phyloP scores from a whole-genome alignment of 1,139 yeast species.

The Wickerhamomyces sp. region DNA sequence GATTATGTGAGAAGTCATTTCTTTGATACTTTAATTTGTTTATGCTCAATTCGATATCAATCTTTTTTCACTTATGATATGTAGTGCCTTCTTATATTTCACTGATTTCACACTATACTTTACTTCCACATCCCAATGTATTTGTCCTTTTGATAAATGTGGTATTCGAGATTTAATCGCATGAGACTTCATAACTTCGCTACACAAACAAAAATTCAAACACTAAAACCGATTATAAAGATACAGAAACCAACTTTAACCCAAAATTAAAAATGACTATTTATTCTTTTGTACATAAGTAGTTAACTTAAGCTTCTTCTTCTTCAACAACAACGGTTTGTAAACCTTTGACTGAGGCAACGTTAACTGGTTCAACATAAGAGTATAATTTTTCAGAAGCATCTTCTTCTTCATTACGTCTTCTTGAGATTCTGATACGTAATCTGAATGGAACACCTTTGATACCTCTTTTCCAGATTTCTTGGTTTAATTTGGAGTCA shows the following conservation, averaged over 20 bases:
- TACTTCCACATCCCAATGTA: too few species aligned
- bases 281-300: constrained; percentile 1
- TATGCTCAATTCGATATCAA: too few species aligned
- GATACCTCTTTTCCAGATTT: constrained; percentile 99
- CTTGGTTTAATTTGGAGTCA: constrained; percentile 98
- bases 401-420: constrained; percentile 99
- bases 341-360: constrained; percentile 94
- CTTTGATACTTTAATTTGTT: too few species aligned
- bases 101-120: too few species aligned
- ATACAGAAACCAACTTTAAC: neutral
- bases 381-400: constrained; percentile 98
- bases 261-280: neutral
- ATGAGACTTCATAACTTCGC: too few species aligned
- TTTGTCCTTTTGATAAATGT: too few species aligned
- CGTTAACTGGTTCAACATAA: constrained; percentile 95
- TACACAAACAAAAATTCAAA: too few species aligned
- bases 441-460: constrained; percentile 98
- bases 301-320: constrained; percentile 37
- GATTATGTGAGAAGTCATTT: too few species aligned
- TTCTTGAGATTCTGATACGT: constrained; percentile 99
- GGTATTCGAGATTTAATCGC: too few species aligned
- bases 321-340: constrained; percentile 96
- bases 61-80: too few species aligned
- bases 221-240: too few species aligned
- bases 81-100: too few species aligned